Base-by-base conservation (phyloP, 139 green algal genomes). In the Chlorokybus atmophyticus region DNA sequence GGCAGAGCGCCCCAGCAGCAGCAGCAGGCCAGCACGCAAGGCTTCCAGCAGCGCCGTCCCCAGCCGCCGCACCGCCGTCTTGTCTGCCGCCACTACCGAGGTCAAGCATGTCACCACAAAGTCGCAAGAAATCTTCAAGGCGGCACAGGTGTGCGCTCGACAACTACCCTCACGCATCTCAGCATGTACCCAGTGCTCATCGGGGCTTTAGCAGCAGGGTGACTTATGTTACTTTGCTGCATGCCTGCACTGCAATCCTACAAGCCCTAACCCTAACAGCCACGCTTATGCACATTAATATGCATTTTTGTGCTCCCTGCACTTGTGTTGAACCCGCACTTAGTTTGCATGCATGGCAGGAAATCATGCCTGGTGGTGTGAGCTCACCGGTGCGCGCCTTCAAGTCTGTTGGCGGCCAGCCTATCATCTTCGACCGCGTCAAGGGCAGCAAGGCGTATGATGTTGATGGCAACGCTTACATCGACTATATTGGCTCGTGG, bases 401-500 rank as follows among this genome's bases (percentile, higher is more conserved):
- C 84, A 87, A 87, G 59, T 93, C 81, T 35, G 91, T 98, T n/a
- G 91, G 91, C 50, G 91, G 91, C 47, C 64, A 84, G 52, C 91
- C 91, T 53, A 94, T 98, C 50, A 78, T 98, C 19, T 96, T 98
- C 67, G 91, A 98, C 35, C 73, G 62, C 32, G 91, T 98, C 17
- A 95, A 96, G 80, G 91, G 88, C 28, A 62, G 81, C 21, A 85
- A 96, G 64, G 83, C 77, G 67, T 95, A 69, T 50, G 91, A 98
- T 50, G 64, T 74, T 19, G 73, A 80, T 40, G 73, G 70, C 32
- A 80, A 80, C 47, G 64, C 71, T 61, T 94, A 91, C 73, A 81
- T 98, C 40, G 91, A 98, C 76, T 98, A 98, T 59, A 82, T 98
- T 31, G 91, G 91, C 64, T 82, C 72, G 29, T 98, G 91, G 91